A percentile compares a stretch with the other conserved stretches of the same genome.
Conservation (phyloP, 2,329 filamentous ascomycete species). For the Penicillium decumbens region DNA sequence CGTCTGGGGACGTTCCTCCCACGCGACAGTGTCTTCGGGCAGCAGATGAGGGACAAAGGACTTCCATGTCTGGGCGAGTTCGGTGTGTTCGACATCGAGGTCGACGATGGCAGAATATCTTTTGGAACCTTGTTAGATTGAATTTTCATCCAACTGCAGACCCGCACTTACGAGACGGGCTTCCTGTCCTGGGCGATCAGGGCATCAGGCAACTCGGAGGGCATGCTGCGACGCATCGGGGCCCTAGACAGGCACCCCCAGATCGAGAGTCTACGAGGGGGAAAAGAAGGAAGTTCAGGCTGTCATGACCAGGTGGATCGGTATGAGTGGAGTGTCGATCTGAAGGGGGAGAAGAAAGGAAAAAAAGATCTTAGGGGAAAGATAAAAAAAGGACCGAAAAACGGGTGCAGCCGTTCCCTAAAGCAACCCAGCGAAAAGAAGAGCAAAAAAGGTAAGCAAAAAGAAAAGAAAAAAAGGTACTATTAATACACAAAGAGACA, state of each 20-base stretch:
- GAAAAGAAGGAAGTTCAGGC: slow-evolving; percentile 6
- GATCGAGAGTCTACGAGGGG: background rate
- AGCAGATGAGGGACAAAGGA: slow-evolving; percentile 30
- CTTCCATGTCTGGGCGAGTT: slow-evolving; percentile 37
- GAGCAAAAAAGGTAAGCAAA: no score
- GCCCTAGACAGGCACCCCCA: slow-evolving; percentile 9
- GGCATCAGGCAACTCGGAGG: slow-evolving; percentile 9
- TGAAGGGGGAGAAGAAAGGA: slow-evolving; percentile 2
- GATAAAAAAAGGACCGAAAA: slow-evolving; percentile 8
- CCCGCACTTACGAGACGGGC: slow-evolving; percentile 25
- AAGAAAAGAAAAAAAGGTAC: background rate
- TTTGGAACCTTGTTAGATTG: background rate
- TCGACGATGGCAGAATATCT: slow-evolving; percentile 31
- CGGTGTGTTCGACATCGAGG: slow-evolving; percentile 39
- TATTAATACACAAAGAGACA: slow-evolving; percentile 10
- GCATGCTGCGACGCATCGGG: slow-evolving; percentile 21
- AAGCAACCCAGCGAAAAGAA: background rate
- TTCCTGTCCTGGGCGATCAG: slow-evolving; percentile 18
- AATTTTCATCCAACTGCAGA: background rate
- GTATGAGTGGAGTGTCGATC: slow-evolving; percentile 16
- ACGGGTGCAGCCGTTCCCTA: slow-evolving; percentile 20
- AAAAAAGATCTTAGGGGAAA: slow-evolving; percentile 4
- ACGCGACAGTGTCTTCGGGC: slow-evolving; percentile 26
- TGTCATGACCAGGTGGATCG: slow-evolving; percentile 21
- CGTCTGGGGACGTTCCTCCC: slow-evolving; percentile 28